Evolutionary conservation across 164 flowering plant genomes (phyloP), one percentile per base, ranked within the genome.

Genomic region (Vitis labrusca): DNA sequence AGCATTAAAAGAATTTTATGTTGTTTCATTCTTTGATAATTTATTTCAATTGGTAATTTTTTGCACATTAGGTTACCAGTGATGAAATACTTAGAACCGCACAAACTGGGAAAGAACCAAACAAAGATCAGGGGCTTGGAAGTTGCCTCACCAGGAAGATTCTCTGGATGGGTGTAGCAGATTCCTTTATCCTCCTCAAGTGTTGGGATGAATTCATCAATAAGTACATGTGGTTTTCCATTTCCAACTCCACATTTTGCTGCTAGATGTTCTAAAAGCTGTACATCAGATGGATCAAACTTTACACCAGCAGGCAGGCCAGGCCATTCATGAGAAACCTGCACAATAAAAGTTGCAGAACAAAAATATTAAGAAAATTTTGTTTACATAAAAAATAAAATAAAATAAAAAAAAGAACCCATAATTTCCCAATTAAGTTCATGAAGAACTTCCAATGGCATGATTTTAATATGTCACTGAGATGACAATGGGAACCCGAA

Each of bases 281-380:
- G 91, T 4, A 52, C 71, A 81, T 93, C 98, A 69, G 98, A 85
- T 14, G 99, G 99, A 71, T 93, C 99, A 66, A 95, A 95, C 73
- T 91, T 95, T 1, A 95, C 97, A 74, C 98, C 98, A 70, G 76
- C 83, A 53, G 97, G 99, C 16, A 95, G 71, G 10, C 98, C 98
- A 58, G 98, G 97, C 99, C 97, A 95, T 57, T 87, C 97, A 53
- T 66, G 19, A 29, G 79, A 75, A 67, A 85, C 93, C 98, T 91
- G 79, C 75, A 80, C 32, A 75, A 8, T 13, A 50, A 49, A 74
- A 61, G 50, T 4, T 15, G 59, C 66, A 77, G 1, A 47, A 56
- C 44, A 37, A 37, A 37, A 3, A 37, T 37, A 37, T 37, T 37
- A 37, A 37, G 44, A 37, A 37, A 3, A 3, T 37, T 37, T 37